phyloP scores from a whole-genome alignment of 2,329 filamentous ascomycete species.

The Epichloe coenophiala region DNA sequence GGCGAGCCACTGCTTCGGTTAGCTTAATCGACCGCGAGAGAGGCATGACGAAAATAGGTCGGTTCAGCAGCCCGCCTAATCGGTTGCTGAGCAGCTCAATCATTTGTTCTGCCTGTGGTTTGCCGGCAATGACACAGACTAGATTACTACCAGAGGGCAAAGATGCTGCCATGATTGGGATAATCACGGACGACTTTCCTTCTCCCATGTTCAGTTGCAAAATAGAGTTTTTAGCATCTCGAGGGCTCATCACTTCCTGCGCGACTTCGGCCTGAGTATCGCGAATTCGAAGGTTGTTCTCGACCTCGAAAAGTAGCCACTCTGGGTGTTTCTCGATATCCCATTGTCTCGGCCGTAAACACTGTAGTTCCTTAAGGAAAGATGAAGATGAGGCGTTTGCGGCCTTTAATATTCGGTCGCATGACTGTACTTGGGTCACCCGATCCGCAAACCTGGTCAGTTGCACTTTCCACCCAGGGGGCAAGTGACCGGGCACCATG shows the following conservation, averaged over 20 bases:
- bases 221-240: conserved; percentile 28
- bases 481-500: neutral
- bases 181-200: conserved; percentile 30
- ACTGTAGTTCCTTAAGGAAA: neutral
- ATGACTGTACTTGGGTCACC: neutral
- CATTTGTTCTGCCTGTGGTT: too few relatives aligned
- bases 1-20: too few relatives aligned
- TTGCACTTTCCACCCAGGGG: conserved; percentile 4
- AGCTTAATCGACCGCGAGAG: too few relatives aligned
- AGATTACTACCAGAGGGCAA: too few relatives aligned
- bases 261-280: conserved; percentile 44
- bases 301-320: conserved; percentile 48
- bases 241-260: conserved; percentile 32
- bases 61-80: too few relatives aligned
- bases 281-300: conserved; percentile 46
- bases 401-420: conserved; percentile 12
- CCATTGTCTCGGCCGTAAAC: neutral
- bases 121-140: too few relatives aligned
- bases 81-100: too few relatives aligned
- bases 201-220: conserved; percentile 59
- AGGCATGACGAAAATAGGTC: too few relatives aligned
- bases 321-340: conserved; percentile 31
- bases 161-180: too few relatives aligned
- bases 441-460: conserved; percentile 7
- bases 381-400: neutral